Conservation (phyloP, 768 basidiomycete genomes). For the Mycena alexandri region DNA sequence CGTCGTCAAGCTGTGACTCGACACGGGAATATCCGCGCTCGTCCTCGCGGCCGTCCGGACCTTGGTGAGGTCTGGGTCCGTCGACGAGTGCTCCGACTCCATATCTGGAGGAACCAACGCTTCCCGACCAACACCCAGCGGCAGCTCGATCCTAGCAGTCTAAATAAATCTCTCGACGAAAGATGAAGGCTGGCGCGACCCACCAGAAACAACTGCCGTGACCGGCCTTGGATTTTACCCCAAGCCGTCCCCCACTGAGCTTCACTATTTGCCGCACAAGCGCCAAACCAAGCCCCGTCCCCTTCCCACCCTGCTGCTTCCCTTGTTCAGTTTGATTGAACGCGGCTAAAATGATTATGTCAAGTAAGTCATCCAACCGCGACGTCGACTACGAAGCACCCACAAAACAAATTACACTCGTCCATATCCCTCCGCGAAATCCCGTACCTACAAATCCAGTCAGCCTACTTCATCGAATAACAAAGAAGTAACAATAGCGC, state of each 20-base stretch:
- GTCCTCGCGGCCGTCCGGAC: conserved; percentile 38
- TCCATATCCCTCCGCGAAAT: conserved; percentile 71
- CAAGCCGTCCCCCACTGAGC: conserved; percentile 78
- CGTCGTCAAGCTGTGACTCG: conserved; percentile 42
- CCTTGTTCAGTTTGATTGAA: conserved; percentile 87
- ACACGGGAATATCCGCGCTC: conserved; percentile 33
- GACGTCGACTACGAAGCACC: conserved; percentile 40
- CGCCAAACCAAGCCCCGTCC: conserved; percentile 81
- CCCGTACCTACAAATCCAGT: conserved; percentile 48
- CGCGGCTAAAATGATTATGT: conserved; percentile 60
- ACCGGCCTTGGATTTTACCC: conserved; percentile 71
- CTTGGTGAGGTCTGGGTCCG: conserved; percentile 38
- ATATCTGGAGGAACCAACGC: conserved; percentile 49
- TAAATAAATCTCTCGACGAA: background rate
- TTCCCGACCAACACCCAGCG: conserved; percentile 79
- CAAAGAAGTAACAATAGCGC: conserved; percentile 49
- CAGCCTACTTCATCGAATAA: conserved; percentile 40
- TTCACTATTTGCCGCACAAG: conserved; percentile 85
- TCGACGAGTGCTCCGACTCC: conserved; percentile 42
- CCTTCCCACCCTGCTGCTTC: conserved; percentile 78
- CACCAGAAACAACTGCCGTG: conserved; percentile 63
- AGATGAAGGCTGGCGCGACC: background rate
- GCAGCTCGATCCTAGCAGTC: conserved; percentile 64
- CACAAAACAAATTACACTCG: conserved; percentile 79
- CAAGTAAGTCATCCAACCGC: conserved; percentile 12